Conservation (phyloP, 768 basidiomycete genomes). For the Suillus bovinus region DNA sequence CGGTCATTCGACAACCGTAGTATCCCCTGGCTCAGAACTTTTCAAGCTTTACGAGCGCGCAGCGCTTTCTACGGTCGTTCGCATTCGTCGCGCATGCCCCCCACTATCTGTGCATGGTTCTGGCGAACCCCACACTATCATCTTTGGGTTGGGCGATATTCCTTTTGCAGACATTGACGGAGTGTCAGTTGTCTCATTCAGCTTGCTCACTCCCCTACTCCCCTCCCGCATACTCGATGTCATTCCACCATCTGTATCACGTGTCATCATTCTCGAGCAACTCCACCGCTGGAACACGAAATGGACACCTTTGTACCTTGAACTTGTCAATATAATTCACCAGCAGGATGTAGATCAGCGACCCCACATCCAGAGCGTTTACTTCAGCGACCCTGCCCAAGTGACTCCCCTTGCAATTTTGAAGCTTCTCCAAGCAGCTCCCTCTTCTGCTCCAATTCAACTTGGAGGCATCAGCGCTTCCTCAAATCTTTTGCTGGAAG, state of each 20-base stretch:
- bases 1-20: constrained; percentile 21
- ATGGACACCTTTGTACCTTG: constrained; percentile 87
- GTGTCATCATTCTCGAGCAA: constrained; percentile 83
- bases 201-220: constrained; percentile 70
- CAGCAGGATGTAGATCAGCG: constrained; percentile 47
- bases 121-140: constrained; percentile 58
- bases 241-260: constrained; percentile 62
- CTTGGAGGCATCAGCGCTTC: constrained; percentile 43
- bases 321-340: constrained; percentile 74
- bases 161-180: constrained; percentile 49
- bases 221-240: constrained; percentile 52
- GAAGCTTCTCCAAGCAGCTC: constrained; percentile 49
- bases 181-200: constrained; percentile 62
- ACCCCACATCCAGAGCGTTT: constrained; percentile 60
- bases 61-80: constrained; percentile 60
- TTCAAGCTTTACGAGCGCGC: constrained; percentile 69
- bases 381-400: constrained; percentile 52
- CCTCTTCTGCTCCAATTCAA: constrained; percentile 43
- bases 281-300: constrained; percentile 73
- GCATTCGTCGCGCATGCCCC: constrained; percentile 60
- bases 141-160: constrained; percentile 68
- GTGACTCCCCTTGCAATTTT: constrained; percentile 46
- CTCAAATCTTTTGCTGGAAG: constrained; percentile 18
- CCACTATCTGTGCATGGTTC: constrained; percentile 56
- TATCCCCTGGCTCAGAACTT: constrained; percentile 26